Evolutionary conservation across 495 filamentous ascomycete species (phyloP).

Genomic region (Bombardia bombarda): DNA sequence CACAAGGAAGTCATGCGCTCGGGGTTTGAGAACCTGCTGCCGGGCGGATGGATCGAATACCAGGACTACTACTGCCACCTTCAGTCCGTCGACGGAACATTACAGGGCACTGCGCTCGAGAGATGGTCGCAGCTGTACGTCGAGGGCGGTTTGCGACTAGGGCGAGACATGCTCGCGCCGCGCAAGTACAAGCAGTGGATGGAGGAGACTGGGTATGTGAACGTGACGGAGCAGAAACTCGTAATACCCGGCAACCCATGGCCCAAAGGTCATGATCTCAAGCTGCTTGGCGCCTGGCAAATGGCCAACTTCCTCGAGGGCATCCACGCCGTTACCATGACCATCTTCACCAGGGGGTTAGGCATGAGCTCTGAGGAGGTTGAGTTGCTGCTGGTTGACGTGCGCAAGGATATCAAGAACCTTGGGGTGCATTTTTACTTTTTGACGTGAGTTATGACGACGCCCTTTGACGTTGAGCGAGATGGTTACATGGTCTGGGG

Average conservation of each 20-base stretch:
- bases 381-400: constrained; percentile 43
- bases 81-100: constrained; percentile 19
- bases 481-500: too few relatives aligned
- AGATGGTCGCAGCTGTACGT: constrained; percentile 24
- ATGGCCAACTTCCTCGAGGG: constrained; percentile 31
- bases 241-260: constrained; percentile 46
- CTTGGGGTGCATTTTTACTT: constrained; percentile 4
- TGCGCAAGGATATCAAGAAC: constrained; percentile 14
- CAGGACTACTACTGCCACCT: constrained; percentile 35
- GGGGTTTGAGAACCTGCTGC: constrained; percentile 33
- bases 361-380: constrained; percentile 44
- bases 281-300: constrained; percentile 39
- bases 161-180: constrained; percentile 14
- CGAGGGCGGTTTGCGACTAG: constrained; percentile 15
- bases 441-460: constrained; percentile 1
- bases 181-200: constrained; percentile 20
- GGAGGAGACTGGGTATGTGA: constrained; percentile 34
- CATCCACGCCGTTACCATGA: constrained; percentile 40
- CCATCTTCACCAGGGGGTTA: constrained; percentile 42
- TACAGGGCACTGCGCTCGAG: constrained; percentile 20
- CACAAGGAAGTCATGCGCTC: constrained; percentile 6
- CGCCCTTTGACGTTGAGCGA: too few relatives aligned
- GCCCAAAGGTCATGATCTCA: constrained; percentile 38
- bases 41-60: constrained; percentile 44
- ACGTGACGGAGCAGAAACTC: constrained; percentile 35